Conservation (phyloP, 176 grass and related monocot genomes). For the Alloteropsis semialata region DNA sequence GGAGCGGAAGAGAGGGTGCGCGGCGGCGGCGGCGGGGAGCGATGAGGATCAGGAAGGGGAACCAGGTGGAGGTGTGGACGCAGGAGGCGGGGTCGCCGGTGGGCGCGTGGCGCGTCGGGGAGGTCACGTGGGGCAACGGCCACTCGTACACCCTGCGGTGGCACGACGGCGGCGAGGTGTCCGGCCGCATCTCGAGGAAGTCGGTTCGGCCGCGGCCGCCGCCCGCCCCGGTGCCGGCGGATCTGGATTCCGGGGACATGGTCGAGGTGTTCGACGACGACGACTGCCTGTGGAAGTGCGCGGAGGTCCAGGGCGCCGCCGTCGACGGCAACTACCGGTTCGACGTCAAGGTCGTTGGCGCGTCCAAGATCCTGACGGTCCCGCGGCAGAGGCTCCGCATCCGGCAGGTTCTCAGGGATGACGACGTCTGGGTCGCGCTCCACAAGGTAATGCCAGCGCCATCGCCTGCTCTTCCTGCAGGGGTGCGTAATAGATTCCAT, state of each 20-base stretch:
- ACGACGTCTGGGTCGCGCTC: conserved; percentile 43
- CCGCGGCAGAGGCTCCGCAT: background rate
- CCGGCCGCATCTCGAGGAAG: conserved; percentile 45
- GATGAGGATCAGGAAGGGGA: conserved; percentile 57
- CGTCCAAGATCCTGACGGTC: conserved; percentile 2
- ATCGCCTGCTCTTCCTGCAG: background rate
- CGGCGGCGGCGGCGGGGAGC: background rate
- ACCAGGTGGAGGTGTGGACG: conserved; percentile 48
- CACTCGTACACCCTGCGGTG: conserved; percentile 56
- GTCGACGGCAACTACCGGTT: conserved; percentile 8
- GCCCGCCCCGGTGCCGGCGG: background rate
- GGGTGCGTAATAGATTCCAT: background rate
- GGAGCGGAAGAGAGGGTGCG: background rate
- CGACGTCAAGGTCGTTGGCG: conserved; percentile 42
- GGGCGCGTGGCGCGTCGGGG: conserved; percentile 59
- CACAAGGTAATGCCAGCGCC: conserved; percentile 41
- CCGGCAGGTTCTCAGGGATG: background rate
- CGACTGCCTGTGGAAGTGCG: conserved; percentile 50
- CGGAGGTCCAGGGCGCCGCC: background rate
- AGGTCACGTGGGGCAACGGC: conserved; percentile 58
- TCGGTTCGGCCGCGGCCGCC: conserved; percentile 51
- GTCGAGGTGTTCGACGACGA: conserved; percentile 51
- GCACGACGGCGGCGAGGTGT: background rate
- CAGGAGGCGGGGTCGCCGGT: background rate
- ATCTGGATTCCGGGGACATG: conserved; percentile 44